A percentile compares a stretch with the other conserved stretches of the same genome.
phyloP scores from a whole-genome alignment of 1,139 yeast genomes.

The Sugiyamaella grinbergsii region DNA sequence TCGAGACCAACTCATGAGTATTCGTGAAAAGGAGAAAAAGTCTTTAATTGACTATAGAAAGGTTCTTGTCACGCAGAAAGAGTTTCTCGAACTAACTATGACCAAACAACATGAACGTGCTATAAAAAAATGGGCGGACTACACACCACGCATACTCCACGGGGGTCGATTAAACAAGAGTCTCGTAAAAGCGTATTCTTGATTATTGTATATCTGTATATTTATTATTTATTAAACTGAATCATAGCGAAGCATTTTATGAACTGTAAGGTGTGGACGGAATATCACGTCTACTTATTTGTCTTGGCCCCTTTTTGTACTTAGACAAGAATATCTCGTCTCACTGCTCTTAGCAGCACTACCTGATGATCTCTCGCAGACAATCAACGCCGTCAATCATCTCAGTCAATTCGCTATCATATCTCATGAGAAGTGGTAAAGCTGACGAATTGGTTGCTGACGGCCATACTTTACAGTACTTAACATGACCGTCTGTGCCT shows the following conservation, averaged over 20 bases:
- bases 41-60: constrained; percentile 16
- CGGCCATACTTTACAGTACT: constrained; percentile 72
- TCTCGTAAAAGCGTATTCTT: not conserved
- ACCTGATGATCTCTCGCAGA: constrained; percentile 33
- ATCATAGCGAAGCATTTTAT: too few species aligned
- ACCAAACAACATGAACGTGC: constrained; percentile 11
- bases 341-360: not conserved
- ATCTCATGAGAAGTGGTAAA: constrained; percentile 38
- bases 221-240: not conserved
- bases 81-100: constrained; percentile 12
- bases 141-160: constrained; percentile 6
- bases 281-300: not conserved
- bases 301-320: too few species aligned
- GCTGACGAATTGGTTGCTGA: too few species aligned
- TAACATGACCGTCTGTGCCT: constrained; percentile 51
- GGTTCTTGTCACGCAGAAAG: constrained; percentile 15
- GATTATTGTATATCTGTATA: not conserved
- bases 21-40: constrained; percentile 2
- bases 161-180: not conserved
- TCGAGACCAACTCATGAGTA: not conserved
- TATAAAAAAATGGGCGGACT: constrained; percentile 20
- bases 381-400: constrained; percentile 51
- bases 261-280: not conserved
- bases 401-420: constrained; percentile 59
- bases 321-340: too few species aligned